phyloP scores from a whole-genome alignment of 768 basidiomycete genomes.

The Cyathus striatus region DNA sequence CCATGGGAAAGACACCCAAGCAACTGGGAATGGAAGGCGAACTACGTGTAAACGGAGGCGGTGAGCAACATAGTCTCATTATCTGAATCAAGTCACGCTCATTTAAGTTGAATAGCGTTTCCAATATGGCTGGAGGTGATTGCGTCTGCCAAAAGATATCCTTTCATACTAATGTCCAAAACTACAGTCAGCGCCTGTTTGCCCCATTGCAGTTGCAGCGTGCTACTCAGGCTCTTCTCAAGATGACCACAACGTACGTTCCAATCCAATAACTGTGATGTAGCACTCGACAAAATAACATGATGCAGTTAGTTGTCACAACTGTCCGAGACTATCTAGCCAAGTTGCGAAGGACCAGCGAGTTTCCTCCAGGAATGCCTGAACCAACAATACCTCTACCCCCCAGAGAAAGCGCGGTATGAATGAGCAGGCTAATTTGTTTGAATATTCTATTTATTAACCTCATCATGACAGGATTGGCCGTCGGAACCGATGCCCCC shows the following conservation, averaged over 20 bases:
- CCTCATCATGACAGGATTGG: slow-evolving; percentile 25
- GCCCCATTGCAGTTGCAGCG: slow-evolving; percentile 73
- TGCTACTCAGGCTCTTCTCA: slow-evolving; percentile 79
- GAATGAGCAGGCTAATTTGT: too few species aligned
- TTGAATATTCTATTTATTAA: too few species aligned
- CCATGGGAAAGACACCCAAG: slow-evolving; percentile 73
- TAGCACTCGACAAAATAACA: background rate
- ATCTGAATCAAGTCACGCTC: background rate
- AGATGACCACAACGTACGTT: slow-evolving; percentile 72
- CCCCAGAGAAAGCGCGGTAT: slow-evolving; percentile 23
- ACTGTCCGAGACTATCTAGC: slow-evolving; percentile 67
- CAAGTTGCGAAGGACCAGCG: slow-evolving; percentile 43
- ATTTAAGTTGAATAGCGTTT: slow-evolving; percentile 47
- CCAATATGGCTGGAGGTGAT: slow-evolving; percentile 80
- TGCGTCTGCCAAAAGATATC: slow-evolving; percentile 1
- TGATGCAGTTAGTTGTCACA: slow-evolving; percentile 51
- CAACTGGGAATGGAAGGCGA: slow-evolving; percentile 69
- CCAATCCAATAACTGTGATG: slow-evolving; percentile 1
- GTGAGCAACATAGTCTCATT: slow-evolving; percentile 41
- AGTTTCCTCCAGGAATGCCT: slow-evolving; percentile 28
- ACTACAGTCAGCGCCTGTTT: slow-evolving; percentile 70
- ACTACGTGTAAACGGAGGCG: slow-evolving; percentile 67
- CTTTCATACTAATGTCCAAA: background rate
- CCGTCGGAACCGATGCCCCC: slow-evolving; percentile 20
- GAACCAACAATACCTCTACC: slow-evolving; percentile 14